A percentile compares a stretch with the other conserved stretches of the same genome.
These are phyloP conservation scores for Graphilbum ipis-grandicollis DNA, from an alignment of 2,329 filamentous ascomycete genomes.

Conservation along the genomic window DNA sequence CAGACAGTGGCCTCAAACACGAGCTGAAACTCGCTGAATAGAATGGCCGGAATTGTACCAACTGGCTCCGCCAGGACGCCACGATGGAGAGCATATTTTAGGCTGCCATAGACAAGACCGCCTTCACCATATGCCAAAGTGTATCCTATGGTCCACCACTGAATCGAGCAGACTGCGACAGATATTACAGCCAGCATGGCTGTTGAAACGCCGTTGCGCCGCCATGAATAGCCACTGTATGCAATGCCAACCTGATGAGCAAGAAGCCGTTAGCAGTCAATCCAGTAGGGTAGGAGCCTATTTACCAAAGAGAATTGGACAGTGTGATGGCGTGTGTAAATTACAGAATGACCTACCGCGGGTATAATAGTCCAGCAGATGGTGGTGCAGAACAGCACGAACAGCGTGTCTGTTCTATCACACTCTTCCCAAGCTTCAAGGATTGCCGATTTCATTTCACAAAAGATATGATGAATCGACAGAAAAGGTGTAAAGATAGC, in stretches of 20 bases:
- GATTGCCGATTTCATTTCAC: background rate
- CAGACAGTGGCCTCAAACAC: constrained; percentile 6
- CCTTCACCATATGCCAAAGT: constrained; percentile 75
- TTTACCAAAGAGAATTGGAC: no score
- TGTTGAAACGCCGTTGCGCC: constrained; percentile 4
- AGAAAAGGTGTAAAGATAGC: no score
- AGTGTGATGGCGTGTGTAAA: no score
- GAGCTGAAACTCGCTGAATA: constrained; percentile 68
- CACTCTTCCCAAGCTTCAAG: constrained; percentile 3
- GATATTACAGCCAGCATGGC: constrained; percentile 54
- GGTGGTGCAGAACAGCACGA: constrained; percentile 4
- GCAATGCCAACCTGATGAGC: constrained; percentile 5
- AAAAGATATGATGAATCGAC: no score
- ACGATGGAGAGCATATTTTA: constrained; percentile 73
- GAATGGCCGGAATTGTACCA: constrained; percentile 77
- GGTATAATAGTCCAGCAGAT: constrained; percentile 6
- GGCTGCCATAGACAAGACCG: constrained; percentile 69
- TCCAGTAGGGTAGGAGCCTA: no score
- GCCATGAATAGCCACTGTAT: constrained; percentile 5
- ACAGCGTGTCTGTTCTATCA: constrained; percentile 3
- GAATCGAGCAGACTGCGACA: constrained; percentile 77
- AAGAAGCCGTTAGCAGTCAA: no score
- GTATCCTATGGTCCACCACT: constrained; percentile 99
- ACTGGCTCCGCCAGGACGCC: constrained; percentile 83
- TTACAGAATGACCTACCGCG: background rate